Evolutionary conservation across 1,284 basidiomycete genomes (phyloP), one percentile per base, ranked within the genome.

Genomic region (Ganoderma lucidum): DNA sequence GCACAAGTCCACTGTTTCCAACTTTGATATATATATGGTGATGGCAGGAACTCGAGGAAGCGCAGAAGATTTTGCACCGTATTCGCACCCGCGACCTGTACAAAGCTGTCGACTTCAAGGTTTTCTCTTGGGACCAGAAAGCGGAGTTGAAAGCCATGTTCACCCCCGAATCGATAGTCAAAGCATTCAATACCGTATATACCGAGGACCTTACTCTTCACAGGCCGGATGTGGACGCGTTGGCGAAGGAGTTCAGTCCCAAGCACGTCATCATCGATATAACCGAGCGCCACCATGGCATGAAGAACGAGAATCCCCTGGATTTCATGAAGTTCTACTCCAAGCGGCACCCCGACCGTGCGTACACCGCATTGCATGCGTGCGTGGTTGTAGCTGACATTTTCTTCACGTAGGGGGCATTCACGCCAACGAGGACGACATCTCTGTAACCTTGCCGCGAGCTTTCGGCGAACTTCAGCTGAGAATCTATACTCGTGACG

Each of bases 321-420:
- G 85, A 90, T 56, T 83, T 80, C 37, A 87, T 93, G 66, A 87
- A 84, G 74, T 95, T 94, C 75, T 95, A 93, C 75, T 89, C 90
- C 0, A 94, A 94, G 78, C 80, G 83, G n/a, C 82, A 86, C 37
- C 87, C 86, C 0, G 78, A 89, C 70, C 73, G 92, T 93, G 73
- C 69, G 86, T 67, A 8, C 30, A 4, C 14, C 51, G 3, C 32
- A 15, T 28, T 19, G 15, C 12, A 19, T 58, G 15, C 15, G 4
- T 19, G 12, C 10, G 5, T 1, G 6, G 41, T 14, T 44, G 39
- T 41, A 3, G 41, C 23, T 56, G 23, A 32, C 6, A 60, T 14
- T 45, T 48, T 14, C 48, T 41, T 6, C 15, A 9, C 19, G 15
- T 65, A 90, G 90, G 74, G 41, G 82, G 83, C 59, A 71, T 74